A percentile compares a stretch with the other conserved stretches of the same genome.
phyloP scores from a whole-genome alignment of 148 eudicot genomes.

The Polygonum aviculare region DNA sequence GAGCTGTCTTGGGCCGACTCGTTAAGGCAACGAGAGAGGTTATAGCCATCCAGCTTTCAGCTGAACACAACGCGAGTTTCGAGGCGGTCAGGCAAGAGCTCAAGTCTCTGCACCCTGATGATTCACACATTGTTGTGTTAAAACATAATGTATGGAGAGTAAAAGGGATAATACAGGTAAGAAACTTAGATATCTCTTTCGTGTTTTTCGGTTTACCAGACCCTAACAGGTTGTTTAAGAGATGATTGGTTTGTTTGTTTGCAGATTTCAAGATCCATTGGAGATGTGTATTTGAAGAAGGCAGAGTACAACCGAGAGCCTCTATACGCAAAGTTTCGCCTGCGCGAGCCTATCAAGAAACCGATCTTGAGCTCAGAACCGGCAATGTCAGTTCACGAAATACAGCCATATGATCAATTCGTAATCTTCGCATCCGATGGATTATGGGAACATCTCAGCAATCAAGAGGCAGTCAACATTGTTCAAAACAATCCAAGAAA shows the following conservation, averaged over 20 bases:
- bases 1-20: constrained; percentile 57
- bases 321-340: constrained; percentile 46
- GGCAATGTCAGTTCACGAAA: constrained; percentile 40
- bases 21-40: constrained; percentile 29
- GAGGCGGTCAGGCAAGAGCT: constrained; percentile 65
- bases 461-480: constrained; percentile 69
- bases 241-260: background rate
- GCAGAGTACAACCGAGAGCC: constrained; percentile 64
- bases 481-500: constrained; percentile 40
- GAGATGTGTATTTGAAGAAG: constrained; percentile 75
- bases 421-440: constrained; percentile 82
- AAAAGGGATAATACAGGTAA: constrained; percentile 80
- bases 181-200: background rate
- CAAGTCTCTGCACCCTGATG: constrained; percentile 52
- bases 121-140: constrained; percentile 63
- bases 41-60: constrained; percentile 60
- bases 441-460: constrained; percentile 76
- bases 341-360: constrained; percentile 41
- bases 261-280: constrained; percentile 74
- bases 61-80: constrained; percentile 65
- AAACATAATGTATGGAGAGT: constrained; percentile 86
- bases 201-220: background rate
- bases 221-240: background rate
- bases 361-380: constrained; percentile 67
- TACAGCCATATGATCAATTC: constrained; percentile 52